Base-by-base conservation (phyloP, 345 rosid species). In the Camelina hispida region DNA sequence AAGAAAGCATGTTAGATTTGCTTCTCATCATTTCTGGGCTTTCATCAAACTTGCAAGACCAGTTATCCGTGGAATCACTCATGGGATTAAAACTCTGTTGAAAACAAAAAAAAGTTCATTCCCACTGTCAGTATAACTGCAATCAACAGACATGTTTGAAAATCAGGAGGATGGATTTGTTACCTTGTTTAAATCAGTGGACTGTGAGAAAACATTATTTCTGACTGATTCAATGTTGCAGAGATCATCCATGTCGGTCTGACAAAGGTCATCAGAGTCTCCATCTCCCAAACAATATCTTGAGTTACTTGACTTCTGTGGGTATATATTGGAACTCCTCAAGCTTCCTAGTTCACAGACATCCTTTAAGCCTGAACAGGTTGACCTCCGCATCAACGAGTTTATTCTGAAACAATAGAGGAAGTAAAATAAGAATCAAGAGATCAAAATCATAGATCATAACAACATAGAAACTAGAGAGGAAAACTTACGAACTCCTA, bases 81-180 rank as follows among this genome's bases (percentile, higher is more conserved):
- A 91, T 84, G 58, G 96, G 97, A 79, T 91, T 93, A 72, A 88
- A 89, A 81, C 97, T 93, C 97, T 93, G 87, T 66, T 34, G 9
- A 8, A 58, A 53, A 58, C 47, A 10, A 47, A 60, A 47, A 60
- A 62, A 67, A 69, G 48, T 6, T 47, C 34, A 18, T 69, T 52
- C 11, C 72, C 55, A 76, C 7, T 58, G 43, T 78, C 30, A 71
- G 32, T 58, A 66, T 42, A 40, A 40, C 44, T 65, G 18, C 12
- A 42, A 72, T 16, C 7, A 66, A 18, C 57, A 59, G 28, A 60
- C 51, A 58, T 48, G 38, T 58, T 54, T 25, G 28, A 65, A 63
- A 23, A n/a, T 55, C 28, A 68, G 44, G 35, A 75, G 37, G 52
- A 81, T 69, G n/a, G 16, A 25, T 40, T 73, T 22, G 60, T 73